These are phyloP conservation scores for Tylopilus orsonianus DNA, from an alignment of 1,284 basidiomycete species.

Conservation along the genomic window DNA sequence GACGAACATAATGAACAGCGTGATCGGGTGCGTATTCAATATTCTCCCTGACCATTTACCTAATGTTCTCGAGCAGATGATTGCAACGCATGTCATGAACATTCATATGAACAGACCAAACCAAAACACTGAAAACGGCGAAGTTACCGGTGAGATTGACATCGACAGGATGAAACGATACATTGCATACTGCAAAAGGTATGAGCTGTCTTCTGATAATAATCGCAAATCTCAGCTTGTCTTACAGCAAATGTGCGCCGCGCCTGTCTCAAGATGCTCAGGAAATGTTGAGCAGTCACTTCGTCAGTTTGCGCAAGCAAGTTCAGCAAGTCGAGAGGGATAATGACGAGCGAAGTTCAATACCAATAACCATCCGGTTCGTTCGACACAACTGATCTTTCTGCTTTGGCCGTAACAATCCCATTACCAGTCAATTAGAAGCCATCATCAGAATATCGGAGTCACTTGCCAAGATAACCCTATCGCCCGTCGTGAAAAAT, in stretches of 20 bases:
- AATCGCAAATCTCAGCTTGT: slow-evolving; percentile 1
- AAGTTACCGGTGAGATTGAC: slow-evolving; percentile 89
- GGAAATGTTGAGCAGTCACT: slow-evolving; percentile 97
- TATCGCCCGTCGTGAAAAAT: slow-evolving; percentile 83
- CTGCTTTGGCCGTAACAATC: slow-evolving; percentile 8
- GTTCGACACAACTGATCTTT: slow-evolving; percentile 25
- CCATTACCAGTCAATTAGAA: slow-evolving; percentile 83
- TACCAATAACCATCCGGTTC: slow-evolving; percentile 96
- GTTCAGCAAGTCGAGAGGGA: slow-evolving; percentile 96
- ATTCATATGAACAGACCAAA: slow-evolving; percentile 94
- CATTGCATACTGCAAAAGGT: slow-evolving; percentile 95
- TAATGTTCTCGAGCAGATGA: slow-evolving; percentile 56
- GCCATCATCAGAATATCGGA: slow-evolving; percentile 99
- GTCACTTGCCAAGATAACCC: slow-evolving; percentile 91
- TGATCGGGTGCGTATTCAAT: slow-evolving; percentile 64
- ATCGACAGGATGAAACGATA: slow-evolving; percentile 99
- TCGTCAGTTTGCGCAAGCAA: slow-evolving; percentile 91
- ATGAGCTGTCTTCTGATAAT: slow-evolving; percentile 26
- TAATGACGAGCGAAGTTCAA: slow-evolving; percentile 96
- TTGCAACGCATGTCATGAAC: slow-evolving; percentile 98
- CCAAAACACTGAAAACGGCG: slow-evolving; percentile 57
- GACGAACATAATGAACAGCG: slow-evolving; percentile 97
- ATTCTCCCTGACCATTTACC: neutral
- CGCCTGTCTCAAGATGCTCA: slow-evolving; percentile 90
- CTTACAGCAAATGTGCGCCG: slow-evolving; percentile 87